Base-by-base conservation (phyloP, 805 yeast genomes). In the Naumovozyma dairenensis region DNA sequence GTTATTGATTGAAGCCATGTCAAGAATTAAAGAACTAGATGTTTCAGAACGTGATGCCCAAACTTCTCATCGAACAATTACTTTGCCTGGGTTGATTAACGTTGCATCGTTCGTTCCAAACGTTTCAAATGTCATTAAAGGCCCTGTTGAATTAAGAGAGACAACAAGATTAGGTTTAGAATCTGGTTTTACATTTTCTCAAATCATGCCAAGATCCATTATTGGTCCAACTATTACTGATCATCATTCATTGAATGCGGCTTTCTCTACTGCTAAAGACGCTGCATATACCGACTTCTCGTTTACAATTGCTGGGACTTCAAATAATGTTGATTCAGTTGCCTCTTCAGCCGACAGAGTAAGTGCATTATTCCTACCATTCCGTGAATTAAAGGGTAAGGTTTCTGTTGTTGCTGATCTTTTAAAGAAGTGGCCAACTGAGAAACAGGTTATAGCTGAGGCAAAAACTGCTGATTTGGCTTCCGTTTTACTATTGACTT, bases 401-500 rank as follows among this genome's bases (percentile, higher is more conserved):
- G 82, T 87, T 29, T 69, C 87, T n/a, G 69, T 80, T 21, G 79
- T 85, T 28, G 74, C 94, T 18, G 69, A 80, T 20, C 93, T 83
- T 48, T 76, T 86, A 50, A 75, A 78, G 42, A 64, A 74, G 22
- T 87, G 96, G 96, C 94, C 95, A 34, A 67, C 69, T 33, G 61
- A 61, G 49, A 86, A 85, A 65, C 89, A 92, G 39, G 80, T 89
- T 40, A 71, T 87, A 43, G 85, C 96, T 27, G 96, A 89, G 61
- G 96, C 97, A 32, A 77, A 74, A 57, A 78, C 89, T 17, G 82
- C 96, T 25, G 89, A 85, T 51, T 68, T 89, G 52, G 97, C 97
- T n/a, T 82, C 95, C 3, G 80, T 87, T 29, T 66, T 89, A 56
- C 71, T 89, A 51, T 67, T 89, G 62, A 94, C 96, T 28, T 81